phyloP scores from a whole-genome alignment of 352 stramenopile genomes.

The Peronospora tabacina region DNA sequence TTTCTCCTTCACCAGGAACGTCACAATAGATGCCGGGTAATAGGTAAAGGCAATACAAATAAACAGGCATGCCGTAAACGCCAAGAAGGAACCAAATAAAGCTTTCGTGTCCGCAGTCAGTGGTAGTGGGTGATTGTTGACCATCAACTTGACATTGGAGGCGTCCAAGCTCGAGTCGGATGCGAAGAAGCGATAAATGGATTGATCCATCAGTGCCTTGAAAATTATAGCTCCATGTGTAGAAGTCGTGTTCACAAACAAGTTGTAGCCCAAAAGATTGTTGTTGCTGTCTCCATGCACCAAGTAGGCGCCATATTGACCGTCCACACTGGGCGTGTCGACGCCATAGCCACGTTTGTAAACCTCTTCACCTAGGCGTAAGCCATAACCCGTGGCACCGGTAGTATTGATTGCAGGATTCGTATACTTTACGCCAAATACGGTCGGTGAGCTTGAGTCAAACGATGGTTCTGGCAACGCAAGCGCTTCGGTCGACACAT shows the following conservation, averaged over 20 bases:
- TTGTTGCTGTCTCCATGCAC: constrained; percentile 34
- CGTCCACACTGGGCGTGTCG: constrained; percentile 11
- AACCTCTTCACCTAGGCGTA: constrained; percentile 40
- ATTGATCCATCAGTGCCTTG: constrained; percentile 55
- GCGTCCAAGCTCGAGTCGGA: constrained; percentile 16
- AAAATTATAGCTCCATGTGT: constrained; percentile 50
- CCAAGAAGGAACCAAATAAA: constrained; percentile 43
- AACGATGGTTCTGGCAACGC: constrained; percentile 23
- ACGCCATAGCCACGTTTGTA: constrained; percentile 44
- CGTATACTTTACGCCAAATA: constrained; percentile 51
- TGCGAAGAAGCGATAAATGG: constrained; percentile 52
- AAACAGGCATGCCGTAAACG: constrained; percentile 76
- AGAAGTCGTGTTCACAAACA: constrained; percentile 58
- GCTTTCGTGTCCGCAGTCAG: constrained; percentile 38
- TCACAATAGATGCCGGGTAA: constrained; percentile 87
- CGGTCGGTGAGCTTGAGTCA: constrained; percentile 36
- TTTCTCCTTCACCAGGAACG: constrained; percentile 94
- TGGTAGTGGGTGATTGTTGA: constrained; percentile 49
- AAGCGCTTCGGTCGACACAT: constrained; percentile 23
- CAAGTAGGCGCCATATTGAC: constrained; percentile 48
- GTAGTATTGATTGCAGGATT: constrained; percentile 38
- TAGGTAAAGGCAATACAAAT: constrained; percentile 90
- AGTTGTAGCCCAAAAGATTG: constrained; percentile 54
- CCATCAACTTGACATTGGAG: constrained; percentile 30
- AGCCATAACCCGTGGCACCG: constrained; percentile 36